Base-by-base conservation (phyloP, 2,329 filamentous ascomycete species). In the Pseudopithomyces maydicus region DNA sequence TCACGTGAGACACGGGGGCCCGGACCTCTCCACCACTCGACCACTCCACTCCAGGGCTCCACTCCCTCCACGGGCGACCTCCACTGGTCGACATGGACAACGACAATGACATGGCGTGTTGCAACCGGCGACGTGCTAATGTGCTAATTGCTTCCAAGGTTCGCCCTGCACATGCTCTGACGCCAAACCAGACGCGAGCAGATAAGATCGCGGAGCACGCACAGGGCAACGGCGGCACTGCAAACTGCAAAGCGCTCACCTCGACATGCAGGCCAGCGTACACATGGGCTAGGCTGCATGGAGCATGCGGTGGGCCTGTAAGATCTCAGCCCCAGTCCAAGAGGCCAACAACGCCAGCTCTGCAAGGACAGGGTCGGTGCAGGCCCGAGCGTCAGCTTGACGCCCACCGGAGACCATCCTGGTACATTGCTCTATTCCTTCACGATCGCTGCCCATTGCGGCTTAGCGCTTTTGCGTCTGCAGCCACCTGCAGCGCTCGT, bases 251-350 rank as follows among this genome's bases (percentile, higher is more conserved):
- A 48, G 61, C 62, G 62, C 62, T 66, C 61, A 61, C 45, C 59
- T 61, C 59, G 63, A 65, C 48, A 59, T 62, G 66, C 64, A 69
- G 55, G 56, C 57, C 57, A 58, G 47, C 38, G 53, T 52, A 45
- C 54, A 45, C 49, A 55, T 43, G 52, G 58, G 59, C 70, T 69
- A 72, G 57, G 48, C 69, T 54, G 29, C 33, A 69, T 63, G 55
- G 54, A 62, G 63, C 48, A 60, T 66, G 60, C 57, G 55, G 62
- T 58, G 52, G 42, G 44, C 57, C 61, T 62, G 71, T 73, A 69
- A 72, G 70, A 71, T 67, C 64, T 74, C 70, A 74, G 71, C 71
- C 70, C 69, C 68, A 62, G 60, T 59, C 62, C 63, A 67, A 46
- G 56, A 68, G 58, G 55, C 64, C 66, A 64, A 58, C 62, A 57